phyloP scores from a whole-genome alignment of 345 rosid genomes.

The Hypericum androsaemum region DNA sequence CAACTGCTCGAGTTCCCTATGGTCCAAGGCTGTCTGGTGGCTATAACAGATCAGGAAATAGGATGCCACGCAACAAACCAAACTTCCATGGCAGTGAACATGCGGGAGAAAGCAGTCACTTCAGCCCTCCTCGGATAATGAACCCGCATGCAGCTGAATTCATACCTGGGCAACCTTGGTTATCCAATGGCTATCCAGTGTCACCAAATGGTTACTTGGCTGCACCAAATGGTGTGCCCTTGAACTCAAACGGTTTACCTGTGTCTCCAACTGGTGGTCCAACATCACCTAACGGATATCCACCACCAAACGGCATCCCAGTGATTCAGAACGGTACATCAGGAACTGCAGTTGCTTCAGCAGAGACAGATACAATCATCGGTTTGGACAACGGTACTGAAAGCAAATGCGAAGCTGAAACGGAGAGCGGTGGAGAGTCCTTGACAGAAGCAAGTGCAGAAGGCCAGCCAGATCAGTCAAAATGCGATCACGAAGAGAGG shows the following conservation, averaged over 20 bases:
- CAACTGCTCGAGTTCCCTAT: constrained; percentile 89
- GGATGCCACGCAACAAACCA: constrained; percentile 55
- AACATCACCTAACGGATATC: constrained; percentile 35
- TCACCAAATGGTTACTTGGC: constrained; percentile 54
- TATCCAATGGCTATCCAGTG: constrained; percentile 61
- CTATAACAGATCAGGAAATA: constrained; percentile 68
- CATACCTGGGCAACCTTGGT: constrained; percentile 85
- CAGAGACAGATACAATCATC: constrained; percentile 27
- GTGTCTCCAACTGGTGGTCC: constrained; percentile 46
- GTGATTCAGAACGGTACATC: constrained; percentile 44
- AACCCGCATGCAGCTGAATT: constrained; percentile 98
- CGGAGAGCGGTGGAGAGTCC: constrained; percentile 24
- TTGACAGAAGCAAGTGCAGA: constrained; percentile 30
- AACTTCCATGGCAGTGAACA: constrained; percentile 48
- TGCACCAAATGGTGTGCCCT: constrained; percentile 42
- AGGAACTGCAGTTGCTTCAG: constrained; percentile 24
- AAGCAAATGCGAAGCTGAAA: constrained; percentile 32
- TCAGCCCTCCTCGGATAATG: constrained; percentile 68
- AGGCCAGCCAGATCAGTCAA: constrained; percentile 25
- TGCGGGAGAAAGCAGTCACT: constrained; percentile 44
- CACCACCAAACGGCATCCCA: constrained; percentile 12
- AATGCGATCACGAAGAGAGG: constrained; percentile 24
- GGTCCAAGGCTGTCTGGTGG: constrained; percentile 94
- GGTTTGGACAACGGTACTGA: constrained; percentile 26
- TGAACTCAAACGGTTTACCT: constrained; percentile 46